A percentile compares a stretch with the other conserved stretches of the same genome.
Conservation (phyloP, 2,329 filamentous ascomycete genomes). For the Fusarium xylarioides region DNA sequence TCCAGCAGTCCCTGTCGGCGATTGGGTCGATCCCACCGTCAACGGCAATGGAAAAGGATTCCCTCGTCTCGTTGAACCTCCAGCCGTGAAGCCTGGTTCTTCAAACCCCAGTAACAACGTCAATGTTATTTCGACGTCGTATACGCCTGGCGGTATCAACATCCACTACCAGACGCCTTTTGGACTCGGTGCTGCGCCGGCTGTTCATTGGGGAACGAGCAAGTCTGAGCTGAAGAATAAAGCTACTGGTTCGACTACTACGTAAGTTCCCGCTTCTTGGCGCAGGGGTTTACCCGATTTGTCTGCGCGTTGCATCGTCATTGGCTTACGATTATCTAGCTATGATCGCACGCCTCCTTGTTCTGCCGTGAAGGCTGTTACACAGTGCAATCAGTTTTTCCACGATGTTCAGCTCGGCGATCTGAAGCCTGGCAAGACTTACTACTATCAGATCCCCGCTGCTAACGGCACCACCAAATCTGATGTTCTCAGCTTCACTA, state of each 20-base stretch:
- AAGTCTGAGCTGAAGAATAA: not conserved
- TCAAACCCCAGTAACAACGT: not conserved
- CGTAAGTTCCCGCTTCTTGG: not conserved
- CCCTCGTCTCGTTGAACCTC: not conserved
- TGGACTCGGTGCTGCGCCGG: not conserved
- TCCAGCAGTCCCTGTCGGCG: not conserved
- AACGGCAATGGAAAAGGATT: not conserved
- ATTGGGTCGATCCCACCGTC: not conserved
- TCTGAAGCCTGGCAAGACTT: not conserved
- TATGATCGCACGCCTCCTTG: constrained; percentile 1
- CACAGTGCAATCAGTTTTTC: constrained; percentile 4
- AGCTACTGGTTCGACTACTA: not conserved
- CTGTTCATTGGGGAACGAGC: not conserved
- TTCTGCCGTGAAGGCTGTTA: not conserved
- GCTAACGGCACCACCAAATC: not conserved
- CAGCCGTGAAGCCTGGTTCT: not conserved
- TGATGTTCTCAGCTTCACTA: not conserved
- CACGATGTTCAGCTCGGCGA: not conserved
- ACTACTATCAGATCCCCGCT: not conserved
- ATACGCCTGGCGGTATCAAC: not conserved
- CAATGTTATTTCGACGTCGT: not conserved
- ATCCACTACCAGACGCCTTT: constrained; percentile 1
- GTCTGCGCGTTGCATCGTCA: not conserved
- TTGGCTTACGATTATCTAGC: not conserved
- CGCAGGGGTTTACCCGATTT: not conserved